A percentile compares a stretch with the other conserved stretches of the same genome.
Evolutionary conservation across 148 eudicot genomes (phyloP).

Genomic region (Silene conica): DNA sequence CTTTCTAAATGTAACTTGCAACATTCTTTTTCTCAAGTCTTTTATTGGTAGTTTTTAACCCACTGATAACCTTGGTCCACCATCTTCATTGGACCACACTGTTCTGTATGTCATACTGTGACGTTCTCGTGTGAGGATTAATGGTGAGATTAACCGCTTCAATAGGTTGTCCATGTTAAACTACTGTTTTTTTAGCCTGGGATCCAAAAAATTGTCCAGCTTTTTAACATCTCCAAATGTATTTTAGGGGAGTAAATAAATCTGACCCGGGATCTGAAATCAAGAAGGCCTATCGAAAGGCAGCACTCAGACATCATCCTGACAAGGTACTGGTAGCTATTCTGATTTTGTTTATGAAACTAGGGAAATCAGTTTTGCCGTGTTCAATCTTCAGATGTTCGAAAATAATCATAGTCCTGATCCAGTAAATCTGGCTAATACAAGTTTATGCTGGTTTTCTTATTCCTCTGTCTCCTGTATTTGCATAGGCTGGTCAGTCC

Average conservation of each 20-base stretch:
- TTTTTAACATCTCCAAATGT: conserved; percentile 6
- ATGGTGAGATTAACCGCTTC: neutral
- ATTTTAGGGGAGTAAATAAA: conserved; percentile 67
- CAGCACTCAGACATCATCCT: conserved; percentile 96
- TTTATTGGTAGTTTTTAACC: neutral
- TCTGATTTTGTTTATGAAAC: conserved; percentile 14
- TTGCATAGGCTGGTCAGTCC: conserved; percentile 63
- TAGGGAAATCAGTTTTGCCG: neutral
- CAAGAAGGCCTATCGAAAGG: conserved; percentile 90
- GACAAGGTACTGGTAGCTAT: conserved; percentile 64
- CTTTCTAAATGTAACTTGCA: neutral
- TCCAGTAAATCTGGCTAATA: neutral
- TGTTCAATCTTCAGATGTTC: neutral
- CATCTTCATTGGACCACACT: neutral
- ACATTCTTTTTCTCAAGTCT: neutral
- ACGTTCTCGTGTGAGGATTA: neutral
- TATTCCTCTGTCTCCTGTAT: neutral
- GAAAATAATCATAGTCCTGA: neutral
- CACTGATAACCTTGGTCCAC: neutral
- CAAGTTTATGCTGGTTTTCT: neutral
- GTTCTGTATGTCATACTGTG: neutral
- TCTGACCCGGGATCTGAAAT: conserved; percentile 71
- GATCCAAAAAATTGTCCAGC: neutral
- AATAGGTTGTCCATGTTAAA: neutral
- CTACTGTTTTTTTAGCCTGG: no score